A percentile compares a stretch with the other conserved stretches of the same genome.
Evolutionary conservation across 306 rosid species (phyloP).

Genomic region (Castanea mollissima): DNA sequence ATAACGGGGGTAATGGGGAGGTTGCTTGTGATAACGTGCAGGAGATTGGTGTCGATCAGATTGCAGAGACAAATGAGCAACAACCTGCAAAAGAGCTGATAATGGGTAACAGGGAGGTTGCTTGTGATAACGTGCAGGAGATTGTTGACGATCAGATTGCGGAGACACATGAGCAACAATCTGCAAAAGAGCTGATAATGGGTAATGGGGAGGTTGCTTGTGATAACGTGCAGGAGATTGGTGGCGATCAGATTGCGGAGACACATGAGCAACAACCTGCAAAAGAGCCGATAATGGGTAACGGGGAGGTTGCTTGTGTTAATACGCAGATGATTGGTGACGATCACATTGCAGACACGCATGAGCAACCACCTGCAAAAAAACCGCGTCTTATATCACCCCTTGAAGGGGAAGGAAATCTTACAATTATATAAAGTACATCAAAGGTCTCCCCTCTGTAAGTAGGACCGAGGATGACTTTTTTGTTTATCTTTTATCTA

Average conservation of each 20-base stretch:
- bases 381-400: slow-evolving; percentile 13
- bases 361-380: not conserved
- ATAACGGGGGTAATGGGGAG: not conserved
- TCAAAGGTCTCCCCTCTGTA: not conserved
- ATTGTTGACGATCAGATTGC: no score
- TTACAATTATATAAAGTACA: not conserved
- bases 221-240: slow-evolving; percentile 2
- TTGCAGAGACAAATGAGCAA: slow-evolving; percentile 35
- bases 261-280: slow-evolving; percentile 20
- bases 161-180: no score
- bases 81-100: slow-evolving; percentile 17
- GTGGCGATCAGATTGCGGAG: no score
- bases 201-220: not conserved
- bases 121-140: slow-evolving; percentile 8
- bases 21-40: slow-evolving; percentile 19
- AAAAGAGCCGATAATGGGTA: slow-evolving; percentile 31
- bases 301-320: no score
- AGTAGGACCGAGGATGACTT: not conserved
- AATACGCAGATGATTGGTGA: no score
- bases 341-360: no score
- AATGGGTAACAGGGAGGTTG: not conserved
- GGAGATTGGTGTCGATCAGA: slow-evolving; percentile 16
- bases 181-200: slow-evolving; percentile 13
- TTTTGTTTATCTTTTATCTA: not conserved
- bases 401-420: slow-evolving; percentile 17